Evolutionary conservation across 2,329 filamentous ascomycete species (phyloP).

Genomic region (Neonectria magnoliae): DNA sequence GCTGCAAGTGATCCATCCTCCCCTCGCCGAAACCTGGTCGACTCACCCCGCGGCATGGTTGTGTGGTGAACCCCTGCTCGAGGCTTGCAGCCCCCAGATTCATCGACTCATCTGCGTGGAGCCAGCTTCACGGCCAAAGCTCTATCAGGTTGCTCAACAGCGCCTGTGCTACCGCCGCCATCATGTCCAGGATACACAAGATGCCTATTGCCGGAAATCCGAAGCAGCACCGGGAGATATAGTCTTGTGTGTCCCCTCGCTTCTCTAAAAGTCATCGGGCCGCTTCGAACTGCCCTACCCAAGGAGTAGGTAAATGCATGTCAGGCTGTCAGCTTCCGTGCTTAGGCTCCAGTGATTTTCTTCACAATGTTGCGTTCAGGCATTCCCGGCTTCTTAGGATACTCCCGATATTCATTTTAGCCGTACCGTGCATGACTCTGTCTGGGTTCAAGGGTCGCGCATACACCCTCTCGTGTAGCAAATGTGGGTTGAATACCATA

Average conservation of each 20-base stretch:
- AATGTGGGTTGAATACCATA: background rate
- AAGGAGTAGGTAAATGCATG: background rate
- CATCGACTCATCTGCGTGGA: constrained; percentile 4
- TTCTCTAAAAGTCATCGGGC: background rate
- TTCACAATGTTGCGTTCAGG: background rate
- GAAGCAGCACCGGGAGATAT: background rate
- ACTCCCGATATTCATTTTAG: constrained; percentile 3
- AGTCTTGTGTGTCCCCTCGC: constrained; percentile 1
- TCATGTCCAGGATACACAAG: background rate
- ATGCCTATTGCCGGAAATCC: background rate
- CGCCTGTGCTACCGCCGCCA: constrained; percentile 3
- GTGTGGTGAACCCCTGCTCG: constrained; percentile 4
- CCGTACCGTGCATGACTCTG: background rate
- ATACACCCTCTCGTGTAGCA: background rate
- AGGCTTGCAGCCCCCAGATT: constrained; percentile 3
- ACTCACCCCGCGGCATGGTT: background rate
- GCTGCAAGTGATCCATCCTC: constrained; percentile 39
- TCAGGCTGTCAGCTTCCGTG: background rate
- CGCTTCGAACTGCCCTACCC: background rate
- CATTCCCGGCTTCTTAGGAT: background rate
- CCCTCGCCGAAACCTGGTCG: constrained; percentile 13
- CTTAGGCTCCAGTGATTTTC: background rate
- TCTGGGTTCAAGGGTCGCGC: background rate
- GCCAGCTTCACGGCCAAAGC: background rate
- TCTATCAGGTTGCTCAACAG: constrained; percentile 9